phyloP scores from a whole-genome alignment of 2,329 filamentous ascomycete genomes.

The Cladosporium sp. region DNA sequence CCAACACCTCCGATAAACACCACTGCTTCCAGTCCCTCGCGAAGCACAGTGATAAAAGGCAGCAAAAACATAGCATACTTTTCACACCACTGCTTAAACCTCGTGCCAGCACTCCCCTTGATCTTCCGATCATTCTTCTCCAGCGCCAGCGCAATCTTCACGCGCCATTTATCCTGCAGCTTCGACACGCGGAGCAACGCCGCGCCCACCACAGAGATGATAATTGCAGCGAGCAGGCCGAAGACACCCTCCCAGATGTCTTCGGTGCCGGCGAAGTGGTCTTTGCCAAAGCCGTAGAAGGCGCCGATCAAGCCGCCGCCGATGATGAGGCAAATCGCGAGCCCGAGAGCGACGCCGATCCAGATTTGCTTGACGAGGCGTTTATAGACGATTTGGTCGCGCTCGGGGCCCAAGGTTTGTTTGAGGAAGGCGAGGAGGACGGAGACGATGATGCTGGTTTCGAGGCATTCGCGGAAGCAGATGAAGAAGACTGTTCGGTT shows the following conservation, averaged over 20 bases:
- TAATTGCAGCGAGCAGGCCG: conserved; percentile 60
- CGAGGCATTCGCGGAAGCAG: conserved; percentile 80
- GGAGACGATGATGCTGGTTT: conserved; percentile 81
- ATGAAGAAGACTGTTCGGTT: conserved; percentile 73
- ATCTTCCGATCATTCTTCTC: conserved; percentile 52
- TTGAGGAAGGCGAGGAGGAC: conserved; percentile 85
- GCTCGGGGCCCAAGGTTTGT: conserved; percentile 69
- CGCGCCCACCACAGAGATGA: conserved; percentile 79
- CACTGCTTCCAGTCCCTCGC: conserved; percentile 83
- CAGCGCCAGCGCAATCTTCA: conserved; percentile 73
- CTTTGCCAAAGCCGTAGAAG: conserved; percentile 68
- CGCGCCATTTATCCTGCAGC: conserved; percentile 82
- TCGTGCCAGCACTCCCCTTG: conserved; percentile 41
- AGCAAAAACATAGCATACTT: conserved; percentile 85
- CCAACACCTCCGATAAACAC: conserved; percentile 85
- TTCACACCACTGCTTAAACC: conserved; percentile 65
- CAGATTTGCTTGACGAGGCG: conserved; percentile 53
- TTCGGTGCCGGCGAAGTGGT: conserved; percentile 68
- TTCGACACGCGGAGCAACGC: conserved; percentile 79
- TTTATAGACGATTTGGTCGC: conserved; percentile 65
- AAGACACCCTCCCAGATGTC: conserved; percentile 82
- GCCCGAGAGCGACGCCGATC: conserved; percentile 63
- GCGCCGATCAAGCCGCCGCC: conserved; percentile 69
- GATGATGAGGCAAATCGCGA: conserved; percentile 65
- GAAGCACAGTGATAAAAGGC: conserved; percentile 82